phyloP scores from a whole-genome alignment of 2,329 filamentous ascomycete species.

The Cordyceps tenuipes region DNA sequence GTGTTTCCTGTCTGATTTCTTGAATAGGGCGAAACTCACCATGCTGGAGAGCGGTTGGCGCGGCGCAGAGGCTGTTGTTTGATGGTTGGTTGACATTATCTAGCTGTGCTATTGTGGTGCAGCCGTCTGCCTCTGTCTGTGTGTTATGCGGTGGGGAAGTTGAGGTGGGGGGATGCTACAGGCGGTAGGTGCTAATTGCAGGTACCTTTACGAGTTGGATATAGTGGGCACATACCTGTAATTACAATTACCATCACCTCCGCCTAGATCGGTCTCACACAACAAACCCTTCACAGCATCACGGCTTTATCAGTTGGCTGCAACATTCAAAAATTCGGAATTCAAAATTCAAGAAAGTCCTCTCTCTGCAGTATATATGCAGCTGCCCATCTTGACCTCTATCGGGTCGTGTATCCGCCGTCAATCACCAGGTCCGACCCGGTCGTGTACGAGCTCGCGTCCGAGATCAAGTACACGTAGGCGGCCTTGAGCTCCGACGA shows the following conservation, averaged over 20 bases:
- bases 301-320: no score
- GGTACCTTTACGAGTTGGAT: no score
- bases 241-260: no score
- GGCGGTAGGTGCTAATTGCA: no score
- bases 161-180: background rate
- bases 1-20: no score
- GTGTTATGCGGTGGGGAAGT: background rate
- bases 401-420: slow-evolving; percentile 54
- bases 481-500: slow-evolving; percentile 66
- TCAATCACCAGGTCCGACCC: slow-evolving; percentile 64
- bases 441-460: slow-evolving; percentile 69
- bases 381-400: slow-evolving; percentile 11
- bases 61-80: background rate
- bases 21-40: background rate
- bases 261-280: no score
- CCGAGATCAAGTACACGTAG: slow-evolving; percentile 69
- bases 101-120: background rate
- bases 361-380: no score
- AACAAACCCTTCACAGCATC: no score
- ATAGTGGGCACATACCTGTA: no score
- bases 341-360: no score
- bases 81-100: background rate
- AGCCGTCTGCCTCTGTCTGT: no score
- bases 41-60: slow-evolving; percentile 1
- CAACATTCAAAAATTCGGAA: no score